Percentiles rank a stretch among this genome's conserved stretches.
Evolutionary conservation across 805 yeast species (phyloP).

Genomic region (Scheffersomyces coipomensis): DNA sequence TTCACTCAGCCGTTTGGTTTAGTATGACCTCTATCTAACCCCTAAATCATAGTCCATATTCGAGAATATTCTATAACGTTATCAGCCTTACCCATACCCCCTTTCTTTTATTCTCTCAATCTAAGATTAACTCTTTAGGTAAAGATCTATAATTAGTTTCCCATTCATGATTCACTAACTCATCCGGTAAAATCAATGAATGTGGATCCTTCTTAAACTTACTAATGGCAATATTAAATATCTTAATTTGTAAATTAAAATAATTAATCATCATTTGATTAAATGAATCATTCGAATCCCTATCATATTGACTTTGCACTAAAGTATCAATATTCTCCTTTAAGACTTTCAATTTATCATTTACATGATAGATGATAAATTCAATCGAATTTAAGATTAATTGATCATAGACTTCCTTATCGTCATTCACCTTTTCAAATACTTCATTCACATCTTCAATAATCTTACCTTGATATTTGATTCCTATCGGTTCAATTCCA

Average conservation of each 20-base stretch:
- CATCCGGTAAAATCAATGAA: conserved; percentile 10
- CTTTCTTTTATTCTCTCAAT: no score
- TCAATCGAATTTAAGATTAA: not conserved
- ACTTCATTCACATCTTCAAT: not conserved
- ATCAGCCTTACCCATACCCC: no score
- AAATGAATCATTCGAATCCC: not conserved
- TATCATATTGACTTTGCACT: not conserved
- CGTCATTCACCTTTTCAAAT: not conserved
- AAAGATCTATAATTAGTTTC: conserved; percentile 10
- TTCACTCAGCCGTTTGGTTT: no score
- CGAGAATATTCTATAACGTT: no score
- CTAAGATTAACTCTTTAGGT: conserved; percentile 6
- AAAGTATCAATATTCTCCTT: not conserved
- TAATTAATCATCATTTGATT: conserved; percentile 5
- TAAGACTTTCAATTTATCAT: not conserved
- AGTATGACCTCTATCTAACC: no score
- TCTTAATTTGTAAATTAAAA: conserved; percentile 1
- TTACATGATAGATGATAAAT: conserved; percentile 1
- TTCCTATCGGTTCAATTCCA: conserved; percentile 23
- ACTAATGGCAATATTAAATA: conserved; percentile 7
- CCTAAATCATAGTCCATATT: no score
- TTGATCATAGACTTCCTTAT: not conserved
- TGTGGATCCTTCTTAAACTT: conserved; percentile 4
- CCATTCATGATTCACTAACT: conserved; percentile 14
- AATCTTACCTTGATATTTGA: conserved; percentile 4